phyloP scores from a whole-genome alignment of 2,329 filamentous ascomycete genomes.

The Orbilia oligospora region DNA sequence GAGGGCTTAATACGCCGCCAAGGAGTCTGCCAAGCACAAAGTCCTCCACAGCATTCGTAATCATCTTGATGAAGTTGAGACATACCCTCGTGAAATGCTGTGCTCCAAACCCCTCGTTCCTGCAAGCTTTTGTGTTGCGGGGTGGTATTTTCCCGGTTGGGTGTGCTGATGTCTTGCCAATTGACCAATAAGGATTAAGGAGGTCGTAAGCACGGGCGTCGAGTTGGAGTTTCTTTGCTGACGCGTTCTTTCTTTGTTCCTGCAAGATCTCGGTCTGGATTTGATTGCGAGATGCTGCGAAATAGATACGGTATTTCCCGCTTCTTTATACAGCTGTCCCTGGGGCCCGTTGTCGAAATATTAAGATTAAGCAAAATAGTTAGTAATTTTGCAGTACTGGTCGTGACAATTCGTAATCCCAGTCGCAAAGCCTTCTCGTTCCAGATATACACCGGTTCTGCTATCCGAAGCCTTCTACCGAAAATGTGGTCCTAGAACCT shows the following conservation, averaged over 20 bases:
- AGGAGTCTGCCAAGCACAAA: slow-evolving; percentile 37
- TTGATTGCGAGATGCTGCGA: slow-evolving; percentile 10
- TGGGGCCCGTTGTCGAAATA: not conserved
- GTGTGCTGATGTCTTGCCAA: slow-evolving; percentile 30
- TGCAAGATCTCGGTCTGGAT: slow-evolving; percentile 4
- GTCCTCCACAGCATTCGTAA: slow-evolving; percentile 39
- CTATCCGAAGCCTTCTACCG: slow-evolving; percentile 31
- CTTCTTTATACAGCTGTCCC: not conserved
- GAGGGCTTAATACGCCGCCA: slow-evolving; percentile 42
- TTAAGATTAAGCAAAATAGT: slow-evolving; percentile 11
- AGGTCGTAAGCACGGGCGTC: slow-evolving; percentile 33
- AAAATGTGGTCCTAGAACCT: not conserved
- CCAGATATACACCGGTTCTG: slow-evolving; percentile 11
- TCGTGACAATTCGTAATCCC: slow-evolving; percentile 11
- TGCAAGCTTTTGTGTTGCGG: slow-evolving; percentile 28
- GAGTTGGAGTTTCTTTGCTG: slow-evolving; percentile 26
- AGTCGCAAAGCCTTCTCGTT: not conserved
- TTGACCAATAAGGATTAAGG: slow-evolving; percentile 38
- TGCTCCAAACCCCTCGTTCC: not conserved
- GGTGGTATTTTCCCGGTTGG: slow-evolving; percentile 47
- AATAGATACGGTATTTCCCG: slow-evolving; percentile 31
- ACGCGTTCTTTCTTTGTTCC: slow-evolving; percentile 28
- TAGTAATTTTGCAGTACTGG: not conserved
- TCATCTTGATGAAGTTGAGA: slow-evolving; percentile 48
- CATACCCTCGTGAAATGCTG: slow-evolving; percentile 40